phyloP scores from a whole-genome alignment of 495 filamentous ascomycete species.

The Xylaria telfairii region DNA sequence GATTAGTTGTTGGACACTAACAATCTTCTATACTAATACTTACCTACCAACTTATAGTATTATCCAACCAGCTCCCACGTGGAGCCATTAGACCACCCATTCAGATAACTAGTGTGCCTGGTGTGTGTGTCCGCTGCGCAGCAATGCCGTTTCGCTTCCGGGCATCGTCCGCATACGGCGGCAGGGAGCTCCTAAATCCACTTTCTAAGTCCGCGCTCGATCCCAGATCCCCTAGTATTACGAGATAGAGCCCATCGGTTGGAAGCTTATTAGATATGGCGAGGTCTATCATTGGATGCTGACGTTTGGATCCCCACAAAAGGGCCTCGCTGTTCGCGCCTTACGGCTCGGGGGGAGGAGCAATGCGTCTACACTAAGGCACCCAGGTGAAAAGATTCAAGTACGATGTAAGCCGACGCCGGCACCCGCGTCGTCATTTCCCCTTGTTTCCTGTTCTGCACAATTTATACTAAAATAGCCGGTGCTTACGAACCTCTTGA shows the following conservation, averaged over 20 bases:
- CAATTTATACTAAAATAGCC: neutral
- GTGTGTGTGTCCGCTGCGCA: neutral
- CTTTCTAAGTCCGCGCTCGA: conserved; percentile 9
- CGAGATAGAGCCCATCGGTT: neutral
- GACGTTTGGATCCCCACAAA: neutral
- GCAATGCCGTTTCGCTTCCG: conserved; percentile 22
- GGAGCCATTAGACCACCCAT: neutral
- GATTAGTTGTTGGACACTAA: neutral
- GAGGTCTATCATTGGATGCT: neutral
- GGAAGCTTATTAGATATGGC: neutral
- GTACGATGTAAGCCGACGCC: conserved; percentile 2
- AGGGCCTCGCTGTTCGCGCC: neutral
- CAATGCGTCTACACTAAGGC: too few relatives aligned
- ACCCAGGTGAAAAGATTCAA: neutral
- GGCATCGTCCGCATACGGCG: neutral
- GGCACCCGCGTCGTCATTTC: neutral
- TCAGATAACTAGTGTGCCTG: neutral
- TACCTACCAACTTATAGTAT: neutral
- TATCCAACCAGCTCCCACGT: neutral
- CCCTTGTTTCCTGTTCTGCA: neutral
- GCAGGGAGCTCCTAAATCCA: neutral
- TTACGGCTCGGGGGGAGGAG: neutral
- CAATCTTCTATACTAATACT: neutral
- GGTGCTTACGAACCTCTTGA: neutral
- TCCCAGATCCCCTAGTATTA: neutral